A percentile compares a stretch with the other conserved stretches of the same genome.
Evolutionary conservation across 1,284 basidiomycete species (phyloP).

Genomic region (Chalciporus sp.): DNA sequence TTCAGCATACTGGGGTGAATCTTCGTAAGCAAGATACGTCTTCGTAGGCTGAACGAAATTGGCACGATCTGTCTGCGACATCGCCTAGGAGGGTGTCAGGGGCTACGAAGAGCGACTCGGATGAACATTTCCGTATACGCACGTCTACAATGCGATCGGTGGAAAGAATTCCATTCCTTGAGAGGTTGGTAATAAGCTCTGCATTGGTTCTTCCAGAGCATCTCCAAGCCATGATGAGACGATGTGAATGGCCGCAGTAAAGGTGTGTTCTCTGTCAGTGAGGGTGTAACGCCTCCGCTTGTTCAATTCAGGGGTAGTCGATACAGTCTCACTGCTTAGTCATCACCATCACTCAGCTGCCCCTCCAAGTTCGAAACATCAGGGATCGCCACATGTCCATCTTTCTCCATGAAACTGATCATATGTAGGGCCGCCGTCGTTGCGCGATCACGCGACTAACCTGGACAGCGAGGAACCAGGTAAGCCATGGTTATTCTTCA

Average conservation of each 20-base stretch:
- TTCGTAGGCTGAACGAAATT: conserved; percentile 63
- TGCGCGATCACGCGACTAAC: no score
- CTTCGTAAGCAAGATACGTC: conserved; percentile 65
- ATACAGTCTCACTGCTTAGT: no score
- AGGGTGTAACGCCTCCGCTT: no score
- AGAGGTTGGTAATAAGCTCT: conserved; percentile 75
- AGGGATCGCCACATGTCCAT: no score
- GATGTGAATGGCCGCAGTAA: background rate
- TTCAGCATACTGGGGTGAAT: conserved; percentile 68
- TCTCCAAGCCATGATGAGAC: conserved; percentile 74
- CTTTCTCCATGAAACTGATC: no score
- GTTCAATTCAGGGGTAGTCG: no score
- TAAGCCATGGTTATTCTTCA: no score
- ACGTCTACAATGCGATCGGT: conserved; percentile 54
- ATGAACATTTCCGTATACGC: conserved; percentile 12
- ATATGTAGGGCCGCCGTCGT: no score
- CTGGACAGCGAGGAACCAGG: no score
- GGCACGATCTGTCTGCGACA: conserved; percentile 72
- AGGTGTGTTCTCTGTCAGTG: background rate
- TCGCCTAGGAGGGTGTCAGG: conserved; percentile 50
- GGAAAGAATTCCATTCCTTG: conserved; percentile 53
- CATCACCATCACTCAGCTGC: no score
- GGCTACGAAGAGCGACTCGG: background rate
- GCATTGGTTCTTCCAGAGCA: conserved; percentile 69
- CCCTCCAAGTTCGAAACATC: no score